phyloP scores from a whole-genome alignment of 1,284 basidiomycete genomes.

The Mycosarcoma mackinlayi region DNA sequence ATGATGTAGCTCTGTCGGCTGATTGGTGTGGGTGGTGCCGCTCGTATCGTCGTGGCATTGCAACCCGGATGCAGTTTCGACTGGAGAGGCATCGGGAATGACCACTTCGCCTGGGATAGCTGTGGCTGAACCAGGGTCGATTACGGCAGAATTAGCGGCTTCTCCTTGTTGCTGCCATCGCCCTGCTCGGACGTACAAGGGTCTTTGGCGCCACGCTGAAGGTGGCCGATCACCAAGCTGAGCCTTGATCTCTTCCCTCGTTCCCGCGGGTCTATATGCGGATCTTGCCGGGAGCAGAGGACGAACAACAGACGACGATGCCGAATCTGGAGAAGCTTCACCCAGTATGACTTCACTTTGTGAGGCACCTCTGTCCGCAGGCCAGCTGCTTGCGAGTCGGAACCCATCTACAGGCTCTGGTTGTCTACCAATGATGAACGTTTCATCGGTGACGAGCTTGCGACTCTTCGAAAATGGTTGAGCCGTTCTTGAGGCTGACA shows the following conservation, averaged over 20 bases:
- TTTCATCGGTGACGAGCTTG: conserved; percentile 28
- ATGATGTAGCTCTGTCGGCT: not conserved
- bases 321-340: not conserved
- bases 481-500: not conserved
- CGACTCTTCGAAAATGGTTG: conserved; percentile 9
- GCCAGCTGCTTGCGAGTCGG: not conserved
- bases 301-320: not conserved
- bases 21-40: too few relatives aligned
- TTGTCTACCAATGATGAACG: conserved; percentile 25
- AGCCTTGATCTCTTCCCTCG: conserved; percentile 25
- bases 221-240: conserved; percentile 12
- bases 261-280: conserved; percentile 11
- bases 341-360: not conserved
- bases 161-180: not conserved
- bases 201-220: not conserved
- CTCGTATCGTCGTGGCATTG: too few relatives aligned
- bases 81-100: not conserved
- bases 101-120: not conserved
- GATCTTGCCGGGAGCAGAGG: not conserved
- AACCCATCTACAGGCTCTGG: not conserved
- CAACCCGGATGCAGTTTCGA: too few relatives aligned
- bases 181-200: not conserved
- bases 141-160: not conserved
- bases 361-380: not conserved
- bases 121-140: not conserved